A percentile compares a stretch with the other conserved stretches of the same genome.
Conservation (phyloP, 306 rosid genomes). For the Abrus pulchellus region DNA sequence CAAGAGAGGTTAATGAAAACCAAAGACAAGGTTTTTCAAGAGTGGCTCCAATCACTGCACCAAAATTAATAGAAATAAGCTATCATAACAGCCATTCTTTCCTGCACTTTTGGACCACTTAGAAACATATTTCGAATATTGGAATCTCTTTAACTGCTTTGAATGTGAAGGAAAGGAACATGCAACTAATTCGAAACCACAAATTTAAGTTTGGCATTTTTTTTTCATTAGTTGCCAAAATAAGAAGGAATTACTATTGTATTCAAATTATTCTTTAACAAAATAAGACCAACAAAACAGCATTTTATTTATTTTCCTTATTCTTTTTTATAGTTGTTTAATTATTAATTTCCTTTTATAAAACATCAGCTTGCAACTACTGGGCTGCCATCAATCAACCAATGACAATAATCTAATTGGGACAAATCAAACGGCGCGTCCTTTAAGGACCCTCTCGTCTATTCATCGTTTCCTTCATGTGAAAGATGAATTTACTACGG, state of each 20-base stretch:
- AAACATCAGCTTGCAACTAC: neutral
- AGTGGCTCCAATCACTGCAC: conserved; percentile 7
- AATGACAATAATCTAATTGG: conserved; percentile 43
- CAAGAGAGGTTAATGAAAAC: conserved; percentile 1
- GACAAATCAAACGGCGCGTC: conserved; percentile 31
- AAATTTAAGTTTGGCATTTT: neutral
- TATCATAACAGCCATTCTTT: neutral
- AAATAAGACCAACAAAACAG: neutral
- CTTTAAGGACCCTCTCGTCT: conserved; percentile 14
- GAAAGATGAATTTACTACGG: conserved; percentile 31
- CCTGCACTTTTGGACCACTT: conserved; percentile 20
- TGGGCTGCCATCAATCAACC: conserved; percentile 30
- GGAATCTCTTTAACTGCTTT: conserved; percentile 13
- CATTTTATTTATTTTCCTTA: neutral
- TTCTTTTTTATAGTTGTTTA: neutral
- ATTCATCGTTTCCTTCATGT: neutral
- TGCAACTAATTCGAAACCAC: conserved; percentile 3
- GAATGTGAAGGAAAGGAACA: conserved; percentile 7
- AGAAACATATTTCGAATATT: neutral
- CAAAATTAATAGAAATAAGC: conserved; percentile 11
- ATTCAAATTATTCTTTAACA: neutral
- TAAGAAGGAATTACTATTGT: neutral
- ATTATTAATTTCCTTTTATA: neutral
- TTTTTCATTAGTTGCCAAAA: neutral
- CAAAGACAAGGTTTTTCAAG: neutral